Evolutionary conservation across 2,329 filamentous ascomycete genomes (phyloP).

Genomic region (Penicillium brasilianum): DNA sequence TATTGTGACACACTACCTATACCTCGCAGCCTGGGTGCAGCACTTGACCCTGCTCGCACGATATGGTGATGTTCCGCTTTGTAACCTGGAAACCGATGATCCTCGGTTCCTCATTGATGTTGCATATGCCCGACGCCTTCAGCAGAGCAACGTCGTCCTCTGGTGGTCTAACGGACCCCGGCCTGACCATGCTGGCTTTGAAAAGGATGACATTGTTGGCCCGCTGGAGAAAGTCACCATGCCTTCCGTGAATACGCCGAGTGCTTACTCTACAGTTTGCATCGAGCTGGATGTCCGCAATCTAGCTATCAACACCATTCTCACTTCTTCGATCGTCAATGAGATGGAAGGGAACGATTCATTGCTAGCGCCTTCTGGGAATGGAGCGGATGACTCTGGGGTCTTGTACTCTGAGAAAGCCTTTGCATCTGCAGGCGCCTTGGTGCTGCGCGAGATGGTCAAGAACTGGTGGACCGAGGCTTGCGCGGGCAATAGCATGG

Average conservation of each 20-base stretch:
- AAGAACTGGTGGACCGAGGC: constrained; percentile 98
- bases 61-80: constrained; percentile 92
- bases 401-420: constrained; percentile 83
- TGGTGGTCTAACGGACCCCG: constrained; percentile 93
- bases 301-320: constrained; percentile 94
- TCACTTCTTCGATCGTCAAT: constrained; percentile 95
- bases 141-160: constrained; percentile 88
- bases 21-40: constrained; percentile 88
- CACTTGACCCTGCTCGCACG: constrained; percentile 86
- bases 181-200: constrained; percentile 94
- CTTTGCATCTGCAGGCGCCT: constrained; percentile 88
- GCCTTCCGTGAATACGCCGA: constrained; percentile 90
- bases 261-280: constrained; percentile 93
- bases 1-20: constrained; percentile 86
- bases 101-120: constrained; percentile 95
- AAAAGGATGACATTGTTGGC: constrained; percentile 85
- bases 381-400: constrained; percentile 67
- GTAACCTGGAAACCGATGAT: constrained; percentile 93
- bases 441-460: constrained; percentile 95
- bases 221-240: constrained; percentile 86
- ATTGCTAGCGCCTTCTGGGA: constrained; percentile 78
- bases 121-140: constrained; percentile 86
- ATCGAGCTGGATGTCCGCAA: constrained; percentile 95
- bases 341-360: constrained; percentile 90
- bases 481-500: constrained; percentile 87